phyloP scores from a whole-genome alignment of 1,284 basidiomycete species.

The Ceratobasidium theobromae region DNA sequence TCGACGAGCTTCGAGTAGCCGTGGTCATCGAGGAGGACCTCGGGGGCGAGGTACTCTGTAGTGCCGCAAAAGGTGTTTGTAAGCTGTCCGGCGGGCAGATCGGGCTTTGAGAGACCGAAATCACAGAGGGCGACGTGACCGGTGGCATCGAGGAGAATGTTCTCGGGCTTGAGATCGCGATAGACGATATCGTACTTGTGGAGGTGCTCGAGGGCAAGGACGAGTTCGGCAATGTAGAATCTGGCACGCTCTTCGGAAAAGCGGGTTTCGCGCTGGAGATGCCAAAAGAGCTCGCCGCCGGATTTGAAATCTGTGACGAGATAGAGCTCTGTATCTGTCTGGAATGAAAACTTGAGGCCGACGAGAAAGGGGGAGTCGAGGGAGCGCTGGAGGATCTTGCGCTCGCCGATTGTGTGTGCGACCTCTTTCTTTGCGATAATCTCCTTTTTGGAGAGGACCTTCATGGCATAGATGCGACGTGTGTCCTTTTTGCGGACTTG shows the following conservation, averaged over 20 bases:
- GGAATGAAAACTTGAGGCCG: slow-evolving; percentile 98
- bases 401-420: slow-evolving; percentile 98
- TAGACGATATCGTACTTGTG: slow-evolving; percentile 94
- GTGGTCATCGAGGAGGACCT: slow-evolving; percentile 97
- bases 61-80: slow-evolving; percentile 99
- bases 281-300: slow-evolving; percentile 98
- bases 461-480: slow-evolving; percentile 99
- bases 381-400: slow-evolving; percentile 96
- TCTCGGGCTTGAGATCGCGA: slow-evolving; percentile 95
- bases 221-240: slow-evolving; percentile 94
- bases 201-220: slow-evolving; percentile 91
- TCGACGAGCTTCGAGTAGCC: slow-evolving; percentile 99
- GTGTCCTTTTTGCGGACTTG: slow-evolving; percentile 98
- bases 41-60: slow-evolving; percentile 96
- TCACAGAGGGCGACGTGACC: slow-evolving; percentile 97
- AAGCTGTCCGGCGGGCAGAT: slow-evolving; percentile 89
- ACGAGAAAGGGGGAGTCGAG: slow-evolving; percentile 96
- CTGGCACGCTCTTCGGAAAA: slow-evolving; percentile 90
- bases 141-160: slow-evolving; percentile 94
- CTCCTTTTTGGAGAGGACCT: slow-evolving; percentile 97
- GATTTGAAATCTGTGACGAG: slow-evolving; percentile 99
- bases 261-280: slow-evolving; percentile 90
- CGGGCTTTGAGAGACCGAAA: slow-evolving; percentile 96
- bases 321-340: slow-evolving; percentile 94
- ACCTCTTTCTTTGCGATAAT: slow-evolving; percentile 99